These are phyloP conservation scores for Amesomyces nigricolor DNA, from an alignment of 2,329 filamentous ascomycete species.

Conservation along the genomic window DNA sequence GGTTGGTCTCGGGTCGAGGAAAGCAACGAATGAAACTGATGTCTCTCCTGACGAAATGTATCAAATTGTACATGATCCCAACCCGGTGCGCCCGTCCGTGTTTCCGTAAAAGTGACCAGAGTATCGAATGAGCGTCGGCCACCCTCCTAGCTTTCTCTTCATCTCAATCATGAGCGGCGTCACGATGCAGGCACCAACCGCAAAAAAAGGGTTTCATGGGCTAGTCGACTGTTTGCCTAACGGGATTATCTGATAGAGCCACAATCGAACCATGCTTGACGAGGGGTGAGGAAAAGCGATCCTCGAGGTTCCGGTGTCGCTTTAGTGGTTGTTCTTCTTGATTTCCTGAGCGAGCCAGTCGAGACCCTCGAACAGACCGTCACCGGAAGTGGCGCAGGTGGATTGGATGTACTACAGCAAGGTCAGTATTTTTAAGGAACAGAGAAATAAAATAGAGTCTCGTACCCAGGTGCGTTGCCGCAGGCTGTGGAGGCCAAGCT, in stretches of 20 bases:
- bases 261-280: constrained; percentile 49
- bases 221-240: constrained; percentile 53
- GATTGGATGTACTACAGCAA: constrained; percentile 87
- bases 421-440: constrained; percentile 9
- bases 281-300: constrained; percentile 33
- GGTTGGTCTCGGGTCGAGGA: constrained; percentile 14
- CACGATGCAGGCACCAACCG: constrained; percentile 26
- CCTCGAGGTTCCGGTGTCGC: constrained; percentile 28
- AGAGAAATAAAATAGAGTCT: constrained; percentile 24
- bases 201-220: constrained; percentile 40
- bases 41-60: constrained; percentile 28
- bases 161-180: constrained; percentile 19
- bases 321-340: constrained; percentile 61
- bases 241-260: constrained; percentile 48
- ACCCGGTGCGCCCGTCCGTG: constrained; percentile 31
- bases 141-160: constrained; percentile 18
- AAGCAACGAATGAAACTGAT: constrained; percentile 24
- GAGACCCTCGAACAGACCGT: constrained; percentile 98
- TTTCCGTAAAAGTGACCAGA: constrained; percentile 33
- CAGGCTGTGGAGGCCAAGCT: constrained; percentile 98
- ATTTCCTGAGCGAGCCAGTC: constrained; percentile 84
- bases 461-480: constrained; percentile 98
- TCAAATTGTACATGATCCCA: constrained; percentile 35
- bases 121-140: constrained; percentile 27
- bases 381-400: constrained; percentile 96